These are phyloP conservation scores for Chaetomium fimeti DNA, from an alignment of 495 filamentous ascomycete genomes.

Conservation along the genomic window DNA sequence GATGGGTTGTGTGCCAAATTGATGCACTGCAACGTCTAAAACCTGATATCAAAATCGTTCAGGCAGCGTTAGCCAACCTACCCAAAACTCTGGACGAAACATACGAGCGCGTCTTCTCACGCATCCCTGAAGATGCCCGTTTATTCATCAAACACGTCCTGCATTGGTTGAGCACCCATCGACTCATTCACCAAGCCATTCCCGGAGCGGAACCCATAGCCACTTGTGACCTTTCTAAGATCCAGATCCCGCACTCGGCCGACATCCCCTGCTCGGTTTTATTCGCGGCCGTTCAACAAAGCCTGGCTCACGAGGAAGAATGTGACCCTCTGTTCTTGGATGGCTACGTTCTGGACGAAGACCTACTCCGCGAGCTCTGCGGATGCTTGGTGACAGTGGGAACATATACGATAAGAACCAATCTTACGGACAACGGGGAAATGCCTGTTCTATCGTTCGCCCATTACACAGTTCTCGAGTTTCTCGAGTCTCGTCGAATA, in stretches of 20 bases:
- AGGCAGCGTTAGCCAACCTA: neutral
- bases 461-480: conserved; percentile 11
- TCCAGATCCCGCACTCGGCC: neutral
- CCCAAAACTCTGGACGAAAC: conserved; percentile 11
- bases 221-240: neutral
- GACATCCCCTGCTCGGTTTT: neutral
- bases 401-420: neutral
- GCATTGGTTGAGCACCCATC: conserved; percentile 13
- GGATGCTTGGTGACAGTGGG: conserved; percentile 1
- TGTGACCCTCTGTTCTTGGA: neutral
- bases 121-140: conserved; percentile 1
- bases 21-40: neutral
- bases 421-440: neutral
- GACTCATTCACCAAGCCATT: neutral
- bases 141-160: conserved; percentile 6
- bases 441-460: neutral
- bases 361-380: conserved; percentile 7
- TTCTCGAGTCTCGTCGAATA: neutral
- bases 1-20: conserved; percentile 13
- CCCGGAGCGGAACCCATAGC: too few relatives aligned
- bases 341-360: neutral
- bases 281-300: neutral
- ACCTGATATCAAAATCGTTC: neutral
- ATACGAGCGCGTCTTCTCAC: neutral
- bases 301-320: neutral